Evolutionary conservation across 345 rosid species (phyloP).

Genomic region (Brassica napus): Da-Ae NC_063439.1:7488501-7489000

Average conservation of each 20-base stretch:
- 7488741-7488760: constrained; percentile 26
- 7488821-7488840: constrained; percentile 40
- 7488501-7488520: neutral
- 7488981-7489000: neutral
- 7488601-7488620: neutral
- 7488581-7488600: constrained; percentile 35
- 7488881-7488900: constrained; percentile 21
- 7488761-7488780: constrained; percentile 32
- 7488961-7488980: neutral
- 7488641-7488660: neutral
- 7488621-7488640: neutral
- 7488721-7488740: constrained; percentile 41
- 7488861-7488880: constrained; percentile 25
- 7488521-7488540: constrained; percentile 22
- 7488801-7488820: constrained; percentile 35
- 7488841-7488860: constrained; percentile 34
- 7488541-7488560: constrained; percentile 36
- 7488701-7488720: constrained; percentile 19
- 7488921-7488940: constrained; percentile 13
- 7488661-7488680: constrained; percentile 36
- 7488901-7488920: constrained; percentile 21
- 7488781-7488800: constrained; percentile 32
- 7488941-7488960: constrained; percentile 30
- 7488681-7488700: constrained; percentile 34
- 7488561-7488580: constrained; percentile 37